Base-by-base conservation (phyloP, 2,329 filamentous ascomycete genomes). In the Aureobasidium sp. region DNA sequence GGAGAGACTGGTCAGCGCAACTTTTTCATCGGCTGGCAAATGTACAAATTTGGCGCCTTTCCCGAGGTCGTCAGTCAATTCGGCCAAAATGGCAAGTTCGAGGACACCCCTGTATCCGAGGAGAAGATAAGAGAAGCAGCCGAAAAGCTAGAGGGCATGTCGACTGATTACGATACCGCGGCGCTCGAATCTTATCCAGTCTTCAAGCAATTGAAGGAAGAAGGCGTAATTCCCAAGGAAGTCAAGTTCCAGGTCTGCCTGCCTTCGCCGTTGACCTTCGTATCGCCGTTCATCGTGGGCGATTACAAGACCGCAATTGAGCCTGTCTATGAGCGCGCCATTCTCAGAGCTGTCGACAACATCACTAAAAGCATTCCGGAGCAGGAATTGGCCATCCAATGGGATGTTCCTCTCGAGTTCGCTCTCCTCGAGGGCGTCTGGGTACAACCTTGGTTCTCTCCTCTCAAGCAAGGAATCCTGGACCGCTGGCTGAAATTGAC, bases 1-100 rank as follows among this genome's bases (percentile, higher is more conserved):
- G 77, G 76, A 51, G 77, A 79, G 64, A 73, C 75, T 7, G 74
- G 69, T 15, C 48, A 70, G 44, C 70, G 76, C 31, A 52, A 69
- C 9, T 68, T 66, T 34, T 77, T 73, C 59, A 70, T 73, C 15
- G 56, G 59, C 39, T 78, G 70, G 66, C 76, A 76, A 64, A 61
- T 65, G 29, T 55, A 64, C 15, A 63, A 71, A 27, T 76, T 77
- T 66, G 49, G 62, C n/a, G 37, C 36, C 7, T 37, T 11, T 3
- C 39, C 49, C 8, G 49, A 57, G 20, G 51, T 64, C 8, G 41
- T 57, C 49, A 61, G 55, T 25, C 57, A 47, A 7, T 62, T 49
- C 22, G 62, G 41, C 15, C 17, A 56, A 34, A 41, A 55, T 27
- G 41, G 56, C n/a, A 39, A 39, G 44, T 41, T 37, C n/a, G 27